phyloP scores from a whole-genome alignment of 2,329 filamentous ascomycete species.

The Tympanopsis confertula region DNA sequence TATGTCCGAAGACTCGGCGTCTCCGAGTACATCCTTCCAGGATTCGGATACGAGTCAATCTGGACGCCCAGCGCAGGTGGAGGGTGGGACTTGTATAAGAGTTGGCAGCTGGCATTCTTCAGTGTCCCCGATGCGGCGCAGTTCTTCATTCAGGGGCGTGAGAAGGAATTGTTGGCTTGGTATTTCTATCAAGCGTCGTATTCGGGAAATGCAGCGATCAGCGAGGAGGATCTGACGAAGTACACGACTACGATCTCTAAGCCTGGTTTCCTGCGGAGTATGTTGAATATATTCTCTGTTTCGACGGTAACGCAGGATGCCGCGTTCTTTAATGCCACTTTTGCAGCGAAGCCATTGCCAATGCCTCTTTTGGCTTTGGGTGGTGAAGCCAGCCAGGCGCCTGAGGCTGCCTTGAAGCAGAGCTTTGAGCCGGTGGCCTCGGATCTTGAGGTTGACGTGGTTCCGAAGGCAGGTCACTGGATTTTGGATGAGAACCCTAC shows the following conservation, averaged over 20 bases:
- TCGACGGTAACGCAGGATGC: constrained; percentile 17
- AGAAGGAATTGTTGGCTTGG: constrained; percentile 29
- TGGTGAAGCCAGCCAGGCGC: constrained; percentile 20
- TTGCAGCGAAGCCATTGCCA: constrained; percentile 11
- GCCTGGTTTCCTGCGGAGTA: constrained; percentile 26
- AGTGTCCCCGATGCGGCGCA: constrained; percentile 30
- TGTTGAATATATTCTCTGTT: constrained; percentile 22
- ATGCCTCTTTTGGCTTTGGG: constrained; percentile 18
- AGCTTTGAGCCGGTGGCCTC: constrained; percentile 10
- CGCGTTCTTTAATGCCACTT: constrained; percentile 18
- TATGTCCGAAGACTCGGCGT: constrained; percentile 21
- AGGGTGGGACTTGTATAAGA: constrained; percentile 27
- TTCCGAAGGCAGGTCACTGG: constrained; percentile 25
- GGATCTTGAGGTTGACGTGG: constrained; percentile 14
- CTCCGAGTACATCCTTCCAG: constrained; percentile 27
- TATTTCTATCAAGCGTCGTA: constrained; percentile 33
- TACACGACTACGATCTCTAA: constrained; percentile 27
- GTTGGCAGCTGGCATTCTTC: constrained; percentile 31
- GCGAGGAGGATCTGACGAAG: constrained; percentile 22
- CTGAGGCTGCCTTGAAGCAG: constrained; percentile 5
- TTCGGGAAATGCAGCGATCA: constrained; percentile 21
- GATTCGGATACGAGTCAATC: constrained; percentile 23
- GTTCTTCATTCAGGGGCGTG: constrained; percentile 28
- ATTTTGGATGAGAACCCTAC: constrained; percentile 16
- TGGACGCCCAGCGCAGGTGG: constrained; percentile 15